These are phyloP conservation scores for Komagataella phaffii DNA, from an alignment of 805 yeast genomes.

Conservation along the genomic window DNA sequence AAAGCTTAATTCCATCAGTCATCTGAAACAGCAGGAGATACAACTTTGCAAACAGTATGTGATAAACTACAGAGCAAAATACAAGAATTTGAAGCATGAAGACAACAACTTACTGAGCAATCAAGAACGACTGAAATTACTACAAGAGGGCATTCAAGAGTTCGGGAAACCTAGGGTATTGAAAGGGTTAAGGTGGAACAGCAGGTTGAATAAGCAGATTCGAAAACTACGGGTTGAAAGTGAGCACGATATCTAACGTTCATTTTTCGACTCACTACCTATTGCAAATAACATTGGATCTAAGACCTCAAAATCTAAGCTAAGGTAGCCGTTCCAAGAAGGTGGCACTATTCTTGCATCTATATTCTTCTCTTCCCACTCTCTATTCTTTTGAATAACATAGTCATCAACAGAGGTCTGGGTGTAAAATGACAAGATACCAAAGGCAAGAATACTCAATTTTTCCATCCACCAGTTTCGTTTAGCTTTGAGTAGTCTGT, in stretches of 20 bases:
- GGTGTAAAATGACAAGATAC: not conserved
- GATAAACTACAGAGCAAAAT: constrained; percentile 38
- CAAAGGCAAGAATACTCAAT: constrained; percentile 23
- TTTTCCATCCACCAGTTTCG: constrained; percentile 20
- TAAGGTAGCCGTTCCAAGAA: constrained; percentile 36
- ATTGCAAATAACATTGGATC: constrained; percentile 13
- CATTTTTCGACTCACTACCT: not conserved
- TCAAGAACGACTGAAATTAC: constrained; percentile 15
- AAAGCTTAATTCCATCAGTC: constrained; percentile 58
- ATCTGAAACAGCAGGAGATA: constrained; percentile 73
- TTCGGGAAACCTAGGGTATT: constrained; percentile 13
- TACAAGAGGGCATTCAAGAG: constrained; percentile 10
- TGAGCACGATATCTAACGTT: not conserved
- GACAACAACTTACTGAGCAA: not conserved
- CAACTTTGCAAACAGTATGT: constrained; percentile 70
- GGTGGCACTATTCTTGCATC: constrained; percentile 31
- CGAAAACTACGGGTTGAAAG: not conserved
- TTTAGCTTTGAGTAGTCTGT: constrained; percentile 19
- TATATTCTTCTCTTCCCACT: constrained; percentile 27
- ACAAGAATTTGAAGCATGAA: constrained; percentile 13
- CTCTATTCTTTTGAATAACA: constrained; percentile 3
- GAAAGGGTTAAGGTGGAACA: constrained; percentile 20
- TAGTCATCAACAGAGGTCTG: not conserved
- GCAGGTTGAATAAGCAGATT: constrained; percentile 7
- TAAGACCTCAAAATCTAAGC: constrained; percentile 43